Base-by-base conservation (phyloP, 805 yeast genomes). In the Saturnispora halmiae region DNA sequence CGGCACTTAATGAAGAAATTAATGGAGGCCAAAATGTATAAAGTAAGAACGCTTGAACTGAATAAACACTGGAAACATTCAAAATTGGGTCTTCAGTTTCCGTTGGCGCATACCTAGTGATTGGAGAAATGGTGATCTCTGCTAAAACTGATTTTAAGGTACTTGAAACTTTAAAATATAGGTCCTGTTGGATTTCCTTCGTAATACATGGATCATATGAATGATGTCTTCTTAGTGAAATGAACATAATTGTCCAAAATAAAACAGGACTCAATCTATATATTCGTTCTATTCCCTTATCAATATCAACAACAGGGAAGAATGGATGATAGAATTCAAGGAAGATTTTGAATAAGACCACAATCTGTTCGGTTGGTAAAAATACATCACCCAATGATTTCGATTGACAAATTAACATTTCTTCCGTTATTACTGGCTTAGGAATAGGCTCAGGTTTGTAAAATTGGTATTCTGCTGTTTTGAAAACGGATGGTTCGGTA, bases 1-100 rank as follows among this genome's bases (percentile, higher is more conserved):
- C 97, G 0, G 97, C 95, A 59, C 94, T 83, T 35, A 92, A 69
- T 0, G 96, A 87, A 0, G 97, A 86, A 0, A 96, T 85, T 29
- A 88, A 70, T 3, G 96, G 96, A 0, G 97, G 97, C 98, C 97
- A 90, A 57, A 81, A 77, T 0, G 96, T 81, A 60, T 83, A 86
- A 2, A 90, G 64, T 21, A 90, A 62, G 47, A 90, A 81, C 0
- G 96, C 96, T 58, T 90, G 98, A 0, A 90, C 96, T 0, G 95
- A 82, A 55, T 81, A 90, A 0, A 90, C 96, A 18, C 94, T 81
- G 4, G 95, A 84, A 2, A 87, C 90, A 51, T 88, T 88, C 53
- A 85, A 66, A 10, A 83, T 73, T 1, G 95, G 94, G 50, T 81
- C 88, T 49, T 81, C 88, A 38, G 72, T 75, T 49, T 79, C 92